phyloP scores from a whole-genome alignment of 1,139 yeast species.

The Arxiozyma telluris region DNA sequence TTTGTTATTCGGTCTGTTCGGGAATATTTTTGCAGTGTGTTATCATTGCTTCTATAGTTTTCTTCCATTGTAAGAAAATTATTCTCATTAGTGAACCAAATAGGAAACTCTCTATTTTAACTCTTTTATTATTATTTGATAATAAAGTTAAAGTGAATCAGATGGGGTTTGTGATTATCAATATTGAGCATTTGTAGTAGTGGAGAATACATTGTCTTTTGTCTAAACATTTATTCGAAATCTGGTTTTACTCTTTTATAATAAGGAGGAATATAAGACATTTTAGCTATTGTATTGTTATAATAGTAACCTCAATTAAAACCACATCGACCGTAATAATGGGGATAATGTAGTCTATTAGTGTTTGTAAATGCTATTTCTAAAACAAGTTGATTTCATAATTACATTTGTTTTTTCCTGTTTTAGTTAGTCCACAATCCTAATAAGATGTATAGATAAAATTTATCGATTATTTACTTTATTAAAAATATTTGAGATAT shows the following conservation, averaged over 20 bases:
- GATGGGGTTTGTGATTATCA: background rate
- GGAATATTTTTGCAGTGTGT: background rate
- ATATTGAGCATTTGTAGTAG: background rate
- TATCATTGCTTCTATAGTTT: background rate
- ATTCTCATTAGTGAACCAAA: slow-evolving; percentile 7
- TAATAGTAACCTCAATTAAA: background rate
- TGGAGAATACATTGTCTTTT: background rate
- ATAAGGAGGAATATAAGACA: background rate
- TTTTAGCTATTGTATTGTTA: too few relatives aligned
- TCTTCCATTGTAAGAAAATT: background rate
- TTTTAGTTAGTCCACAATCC: background rate
- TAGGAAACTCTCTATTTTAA: slow-evolving; percentile 4
- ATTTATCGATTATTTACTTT: too few relatives aligned
- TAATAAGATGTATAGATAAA: background rate
- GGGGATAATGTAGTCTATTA: background rate
- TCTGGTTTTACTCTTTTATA: background rate
- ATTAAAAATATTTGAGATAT: too few relatives aligned
- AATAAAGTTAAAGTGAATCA: background rate
- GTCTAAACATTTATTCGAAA: background rate
- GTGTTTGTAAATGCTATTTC: background rate
- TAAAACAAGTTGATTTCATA: background rate
- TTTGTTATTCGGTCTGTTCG: background rate
- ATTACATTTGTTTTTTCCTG: background rate
- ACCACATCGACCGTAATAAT: too few relatives aligned
- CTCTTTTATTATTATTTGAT: too few relatives aligned